Conservation (phyloP, 1,139 yeast genomes). For the Wickerhamiella pararugosa region DNA sequence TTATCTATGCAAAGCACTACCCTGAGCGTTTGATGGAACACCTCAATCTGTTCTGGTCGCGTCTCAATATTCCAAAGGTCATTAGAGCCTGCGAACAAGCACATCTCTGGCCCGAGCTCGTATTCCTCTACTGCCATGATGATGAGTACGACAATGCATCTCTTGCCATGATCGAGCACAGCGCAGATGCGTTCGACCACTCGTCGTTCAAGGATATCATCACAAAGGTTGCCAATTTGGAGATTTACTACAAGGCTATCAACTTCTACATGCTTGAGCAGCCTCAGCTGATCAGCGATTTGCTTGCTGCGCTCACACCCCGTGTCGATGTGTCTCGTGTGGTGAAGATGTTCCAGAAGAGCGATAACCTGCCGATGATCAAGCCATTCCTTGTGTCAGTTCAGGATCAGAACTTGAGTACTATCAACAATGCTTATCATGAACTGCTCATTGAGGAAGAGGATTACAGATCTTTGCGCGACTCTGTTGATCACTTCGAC, state of each 20-base stretch:
- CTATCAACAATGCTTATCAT: slow-evolving; percentile 91
- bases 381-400: slow-evolving; percentile 90
- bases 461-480: slow-evolving; percentile 77
- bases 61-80: slow-evolving; percentile 95
- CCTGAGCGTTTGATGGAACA: slow-evolving; percentile 94
- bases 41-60: slow-evolving; percentile 92
- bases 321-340: slow-evolving; percentile 91
- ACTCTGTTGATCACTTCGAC: slow-evolving; percentile 79
- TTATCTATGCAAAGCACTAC: slow-evolving; percentile 75
- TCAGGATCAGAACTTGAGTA: slow-evolving; percentile 74
- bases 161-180: slow-evolving; percentile 90
- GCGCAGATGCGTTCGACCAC: slow-evolving; percentile 90
- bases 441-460: slow-evolving; percentile 92
- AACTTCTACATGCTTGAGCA: slow-evolving; percentile 87
- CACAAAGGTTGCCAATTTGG: slow-evolving; percentile 90
- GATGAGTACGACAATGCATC: slow-evolving; percentile 99
- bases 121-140: slow-evolving; percentile 91
- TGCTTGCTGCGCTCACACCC: slow-evolving; percentile 73
- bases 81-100: slow-evolving; percentile 87
- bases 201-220: slow-evolving; percentile 84
- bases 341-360: slow-evolving; percentile 84
- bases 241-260: slow-evolving; percentile 92
- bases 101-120: slow-evolving; percentile 92
- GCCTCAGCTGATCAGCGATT: slow-evolving; percentile 79
- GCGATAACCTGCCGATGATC: slow-evolving; percentile 90